Percentiles rank a stretch among this genome's conserved stretches.
phyloP scores from a whole-genome alignment of 495 filamentous ascomycete species.

The Penicillium herquei region DNA sequence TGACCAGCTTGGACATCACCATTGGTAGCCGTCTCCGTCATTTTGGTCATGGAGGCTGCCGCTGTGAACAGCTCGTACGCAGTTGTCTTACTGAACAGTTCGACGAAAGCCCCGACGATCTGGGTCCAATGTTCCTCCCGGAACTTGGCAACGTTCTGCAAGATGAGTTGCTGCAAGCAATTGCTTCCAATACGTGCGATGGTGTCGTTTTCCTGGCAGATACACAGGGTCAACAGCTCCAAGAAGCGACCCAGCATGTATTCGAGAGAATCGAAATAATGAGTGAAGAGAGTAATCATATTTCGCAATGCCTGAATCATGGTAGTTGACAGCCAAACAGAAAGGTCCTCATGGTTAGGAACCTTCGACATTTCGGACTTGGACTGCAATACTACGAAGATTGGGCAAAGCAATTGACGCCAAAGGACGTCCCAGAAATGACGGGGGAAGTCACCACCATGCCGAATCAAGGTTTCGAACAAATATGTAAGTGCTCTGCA shows the following conservation, averaged over 20 bases:
- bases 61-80: conserved; percentile 92
- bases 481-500: conserved; percentile 86
- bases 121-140: conserved; percentile 82
- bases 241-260: conserved; percentile 97
- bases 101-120: conserved; percentile 91
- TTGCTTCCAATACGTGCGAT: conserved; percentile 98
- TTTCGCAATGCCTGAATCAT: conserved; percentile 99
- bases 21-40: conserved; percentile 29
- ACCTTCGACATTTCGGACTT: conserved; percentile 94
- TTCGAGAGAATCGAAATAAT: conserved; percentile 93
- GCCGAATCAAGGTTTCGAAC: conserved; percentile 85
- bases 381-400: conserved; percentile 96
- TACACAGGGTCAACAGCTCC: conserved; percentile 89
- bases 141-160: conserved; percentile 94
- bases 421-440: conserved; percentile 99
- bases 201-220: conserved; percentile 98
- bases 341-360: conserved; percentile 89
- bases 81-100: conserved; percentile 91
- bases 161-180: conserved; percentile 90
- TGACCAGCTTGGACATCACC: conserved; percentile 32
- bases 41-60: conserved; percentile 55
- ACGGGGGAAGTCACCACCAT: conserved; percentile 86
- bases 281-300: conserved; percentile 97
- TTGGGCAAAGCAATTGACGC: conserved; percentile 93
- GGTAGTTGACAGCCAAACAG: conserved; percentile 98